phyloP scores from a whole-genome alignment of 495 filamentous ascomycete species.

The Apodospora peruviana region DNA sequence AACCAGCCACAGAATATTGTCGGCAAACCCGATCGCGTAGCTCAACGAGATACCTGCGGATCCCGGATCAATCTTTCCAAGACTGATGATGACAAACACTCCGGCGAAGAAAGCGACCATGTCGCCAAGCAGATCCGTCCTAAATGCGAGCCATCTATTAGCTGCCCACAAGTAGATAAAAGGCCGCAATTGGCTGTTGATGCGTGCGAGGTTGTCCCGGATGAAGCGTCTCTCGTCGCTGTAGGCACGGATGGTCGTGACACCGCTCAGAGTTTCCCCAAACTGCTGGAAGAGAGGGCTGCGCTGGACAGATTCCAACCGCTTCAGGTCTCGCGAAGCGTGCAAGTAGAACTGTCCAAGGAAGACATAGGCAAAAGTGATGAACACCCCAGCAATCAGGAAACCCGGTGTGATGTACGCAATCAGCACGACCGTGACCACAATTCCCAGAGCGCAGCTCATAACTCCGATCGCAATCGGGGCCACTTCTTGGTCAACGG shows the following conservation, averaged over 20 bases:
- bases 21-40: slow-evolving; percentile 97
- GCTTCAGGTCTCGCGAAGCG: slow-evolving; percentile 88
- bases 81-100: slow-evolving; percentile 77
- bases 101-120: slow-evolving; percentile 92
- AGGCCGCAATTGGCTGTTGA: slow-evolving; percentile 87
- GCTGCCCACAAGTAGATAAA: slow-evolving; percentile 98
- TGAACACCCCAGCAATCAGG: slow-evolving; percentile 80
- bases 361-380: slow-evolving; percentile 72
- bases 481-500: slow-evolving; percentile 92
- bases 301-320: slow-evolving; percentile 87
- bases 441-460: slow-evolving; percentile 53
- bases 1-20: slow-evolving; percentile 96
- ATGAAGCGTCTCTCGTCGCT: slow-evolving; percentile 91
- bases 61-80: slow-evolving; percentile 85
- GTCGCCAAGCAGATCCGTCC: slow-evolving; percentile 87
- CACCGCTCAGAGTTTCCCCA: slow-evolving; percentile 89
- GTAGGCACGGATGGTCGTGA: slow-evolving; percentile 97
- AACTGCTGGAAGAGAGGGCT: slow-evolving; percentile 98
- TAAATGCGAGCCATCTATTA: slow-evolving; percentile 93
- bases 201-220: slow-evolving; percentile 80
- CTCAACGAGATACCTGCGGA: slow-evolving; percentile 92
- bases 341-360: slow-evolving; percentile 85
- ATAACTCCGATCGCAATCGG: slow-evolving; percentile 70
- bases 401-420: slow-evolving; percentile 89
- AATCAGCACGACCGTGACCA: slow-evolving; percentile 90